Percentiles rank a stretch among this genome's conserved stretches.
These are phyloP conservation scores for Leccinellum albellum DNA, from an alignment of 768 basidiomycete genomes.

Conservation along the genomic window DNA sequence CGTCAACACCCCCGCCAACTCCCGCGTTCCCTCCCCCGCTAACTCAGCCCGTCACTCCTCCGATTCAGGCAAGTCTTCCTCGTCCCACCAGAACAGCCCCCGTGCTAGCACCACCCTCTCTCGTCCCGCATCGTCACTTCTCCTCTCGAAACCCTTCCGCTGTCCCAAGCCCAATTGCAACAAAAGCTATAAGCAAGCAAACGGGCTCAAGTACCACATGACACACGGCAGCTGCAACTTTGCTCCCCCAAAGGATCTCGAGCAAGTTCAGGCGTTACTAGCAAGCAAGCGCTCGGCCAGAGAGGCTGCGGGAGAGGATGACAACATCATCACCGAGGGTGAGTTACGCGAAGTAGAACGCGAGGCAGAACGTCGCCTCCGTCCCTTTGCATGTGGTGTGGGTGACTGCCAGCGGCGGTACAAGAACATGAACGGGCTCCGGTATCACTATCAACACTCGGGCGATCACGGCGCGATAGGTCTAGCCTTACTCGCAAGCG, in stretches of 20 bases:
- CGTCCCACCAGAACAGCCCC: constrained; percentile 25
- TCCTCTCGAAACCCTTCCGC: constrained; percentile 81
- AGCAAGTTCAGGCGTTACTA: constrained; percentile 70
- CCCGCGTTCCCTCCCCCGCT: constrained; percentile 37
- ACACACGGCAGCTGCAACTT: constrained; percentile 92
- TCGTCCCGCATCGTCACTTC: constrained; percentile 52
- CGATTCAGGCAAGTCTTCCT: constrained; percentile 23
- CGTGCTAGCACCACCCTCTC: constrained; percentile 47
- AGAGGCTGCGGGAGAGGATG: constrained; percentile 42
- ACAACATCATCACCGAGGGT: constrained; percentile 47
- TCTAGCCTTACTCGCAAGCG: constrained; percentile 74
- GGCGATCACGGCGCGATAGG: constrained; percentile 94
- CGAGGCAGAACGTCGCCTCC: constrained; percentile 77
- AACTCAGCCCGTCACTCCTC: constrained; percentile 22
- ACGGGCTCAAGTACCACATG: constrained; percentile 92
- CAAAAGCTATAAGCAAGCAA: constrained; percentile 95
- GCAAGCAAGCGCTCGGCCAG: constrained; percentile 42
- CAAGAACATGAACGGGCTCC: constrained; percentile 97
- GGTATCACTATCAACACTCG: constrained; percentile 96
- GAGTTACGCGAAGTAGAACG: constrained; percentile 71
- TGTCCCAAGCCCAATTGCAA: constrained; percentile 96
- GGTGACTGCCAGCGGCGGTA: constrained; percentile 85
- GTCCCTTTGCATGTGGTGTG: constrained; percentile 88
- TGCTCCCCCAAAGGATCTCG: constrained; percentile 81
- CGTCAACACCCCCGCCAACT: constrained; percentile 43